Evolutionary conservation across 805 yeast genomes (phyloP).

Genomic region (Priceomyces melissophilus): DNA sequence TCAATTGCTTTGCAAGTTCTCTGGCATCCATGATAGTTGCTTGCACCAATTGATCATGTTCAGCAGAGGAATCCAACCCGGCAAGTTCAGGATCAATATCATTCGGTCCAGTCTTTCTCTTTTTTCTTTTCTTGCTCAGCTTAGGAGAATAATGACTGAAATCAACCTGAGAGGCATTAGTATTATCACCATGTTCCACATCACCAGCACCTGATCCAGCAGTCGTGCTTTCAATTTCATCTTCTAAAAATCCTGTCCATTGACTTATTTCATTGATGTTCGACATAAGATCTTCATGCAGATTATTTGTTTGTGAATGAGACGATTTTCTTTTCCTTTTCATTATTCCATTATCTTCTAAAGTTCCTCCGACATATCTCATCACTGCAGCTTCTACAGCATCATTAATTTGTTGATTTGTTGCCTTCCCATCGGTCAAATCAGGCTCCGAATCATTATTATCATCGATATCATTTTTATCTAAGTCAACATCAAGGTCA

Average conservation of each 20-base stretch:
- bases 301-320: conserved; percentile 4
- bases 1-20: conserved; percentile 50
- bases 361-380: conserved; percentile 64
- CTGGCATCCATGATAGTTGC: conserved; percentile 70
- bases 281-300: conserved; percentile 40
- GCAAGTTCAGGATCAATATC: conserved; percentile 40
- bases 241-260: conserved; percentile 52
- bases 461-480: conserved; percentile 5
- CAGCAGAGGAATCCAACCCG: conserved; percentile 34
- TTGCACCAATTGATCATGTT: conserved; percentile 63
- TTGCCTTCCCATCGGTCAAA: conserved; percentile 21
- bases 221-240: conserved; percentile 21
- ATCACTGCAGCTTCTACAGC: conserved; percentile 79
- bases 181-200: neutral
- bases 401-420: conserved; percentile 40
- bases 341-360: conserved; percentile 31
- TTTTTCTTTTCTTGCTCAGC: conserved; percentile 11
- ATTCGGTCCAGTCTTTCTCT: conserved; percentile 7
- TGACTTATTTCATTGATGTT: conserved; percentile 49
- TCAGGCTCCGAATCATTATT: conserved; percentile 8
- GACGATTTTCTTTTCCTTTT: conserved; percentile 21
- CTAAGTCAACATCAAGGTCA: conserved; percentile 1
- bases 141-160: conserved; percentile 4
- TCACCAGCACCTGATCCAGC: conserved; percentile 2
- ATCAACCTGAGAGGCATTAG: conserved; percentile 1